A percentile compares a stretch with the other conserved stretches of the same genome.
phyloP scores from a whole-genome alignment of 106 monocot species.

The Posidonia australis region DNA sequence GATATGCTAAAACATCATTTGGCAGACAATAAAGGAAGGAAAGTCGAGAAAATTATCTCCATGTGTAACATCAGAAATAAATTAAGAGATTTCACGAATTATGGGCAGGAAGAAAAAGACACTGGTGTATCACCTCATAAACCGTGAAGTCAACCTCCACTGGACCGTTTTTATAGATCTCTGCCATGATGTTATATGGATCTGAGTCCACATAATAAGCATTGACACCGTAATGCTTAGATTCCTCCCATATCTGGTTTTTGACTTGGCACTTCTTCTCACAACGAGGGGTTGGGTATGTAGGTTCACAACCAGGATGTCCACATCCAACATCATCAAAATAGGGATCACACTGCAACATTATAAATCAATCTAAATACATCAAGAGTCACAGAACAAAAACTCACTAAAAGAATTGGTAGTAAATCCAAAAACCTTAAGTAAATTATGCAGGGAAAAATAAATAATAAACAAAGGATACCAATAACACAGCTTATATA shows the following conservation, averaged over 20 bases:
- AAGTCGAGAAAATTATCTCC: too few species aligned
- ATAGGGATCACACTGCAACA: constrained; percentile 91
- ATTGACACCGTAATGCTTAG: constrained; percentile 68
- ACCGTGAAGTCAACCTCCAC: constrained; percentile 94
- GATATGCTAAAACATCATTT: too few species aligned
- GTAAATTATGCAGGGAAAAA: background rate
- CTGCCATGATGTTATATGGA: constrained; percentile 80
- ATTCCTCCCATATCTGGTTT: constrained; percentile 59
- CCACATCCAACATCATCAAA: constrained; percentile 76
- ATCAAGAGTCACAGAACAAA: background rate
- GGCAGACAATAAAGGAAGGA: too few species aligned
- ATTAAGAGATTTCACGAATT: too few species aligned
- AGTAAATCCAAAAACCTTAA: too few species aligned
- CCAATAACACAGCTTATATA: background rate
- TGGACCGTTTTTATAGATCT: constrained; percentile 84
- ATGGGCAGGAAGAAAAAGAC: background rate
- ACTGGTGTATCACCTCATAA: constrained; percentile 55
- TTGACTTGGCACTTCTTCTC: constrained; percentile 58
- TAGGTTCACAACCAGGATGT: constrained; percentile 92
- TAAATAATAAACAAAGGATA: background rate
- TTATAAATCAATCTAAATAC: background rate
- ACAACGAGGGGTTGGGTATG: constrained; percentile 75
- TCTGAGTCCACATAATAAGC: constrained; percentile 65
- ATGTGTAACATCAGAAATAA: too few species aligned
- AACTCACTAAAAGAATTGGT: too few species aligned